A percentile compares a stretch with the other conserved stretches of the same genome.
phyloP scores from a whole-genome alignment of 2,329 filamentous ascomycete species.

The Neurospora sp. region DNA sequence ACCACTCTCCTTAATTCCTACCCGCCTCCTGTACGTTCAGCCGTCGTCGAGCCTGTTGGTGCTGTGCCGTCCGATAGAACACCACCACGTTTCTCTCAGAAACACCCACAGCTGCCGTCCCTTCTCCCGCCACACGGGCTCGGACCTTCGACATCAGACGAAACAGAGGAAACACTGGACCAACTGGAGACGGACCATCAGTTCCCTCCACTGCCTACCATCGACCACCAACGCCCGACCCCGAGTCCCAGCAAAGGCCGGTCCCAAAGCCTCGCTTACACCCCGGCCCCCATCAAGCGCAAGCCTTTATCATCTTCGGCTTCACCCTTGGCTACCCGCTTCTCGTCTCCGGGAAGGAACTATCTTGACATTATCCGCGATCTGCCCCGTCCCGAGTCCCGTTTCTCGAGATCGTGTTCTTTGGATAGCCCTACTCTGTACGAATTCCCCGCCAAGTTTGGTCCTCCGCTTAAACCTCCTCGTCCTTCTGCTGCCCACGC shows the following conservation, averaged over 20 bases:
- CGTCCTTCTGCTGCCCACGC: constrained; percentile 1
- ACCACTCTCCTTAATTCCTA: neutral
- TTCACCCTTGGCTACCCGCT: constrained; percentile 40
- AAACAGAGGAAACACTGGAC: constrained; percentile 19
- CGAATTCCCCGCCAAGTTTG: constrained; percentile 36
- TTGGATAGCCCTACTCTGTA: constrained; percentile 54
- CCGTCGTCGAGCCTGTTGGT: constrained; percentile 5
- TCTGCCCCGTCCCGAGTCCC: constrained; percentile 39
- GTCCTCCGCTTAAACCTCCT: constrained; percentile 4
- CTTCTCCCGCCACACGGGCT: constrained; percentile 7
- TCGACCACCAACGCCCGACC: constrained; percentile 11
- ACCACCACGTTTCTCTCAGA: constrained; percentile 3
- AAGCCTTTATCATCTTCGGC: constrained; percentile 51
- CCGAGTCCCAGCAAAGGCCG: constrained; percentile 22
- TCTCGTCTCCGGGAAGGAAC: constrained; percentile 29
- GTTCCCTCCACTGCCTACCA: constrained; percentile 5
- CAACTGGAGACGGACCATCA: constrained; percentile 17
- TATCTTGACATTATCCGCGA: constrained; percentile 28
- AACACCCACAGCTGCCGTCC: constrained; percentile 3
- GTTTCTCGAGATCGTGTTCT: constrained; percentile 45
- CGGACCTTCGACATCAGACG: constrained; percentile 4
- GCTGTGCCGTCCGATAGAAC: constrained; percentile 7
- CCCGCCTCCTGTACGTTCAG: constrained; percentile 3
- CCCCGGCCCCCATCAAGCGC: constrained; percentile 38
- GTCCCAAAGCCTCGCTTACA: constrained; percentile 22